Evolutionary conservation across 2,329 filamentous ascomycete species (phyloP).

Genomic region (Coniochaeta sp.): DNA sequence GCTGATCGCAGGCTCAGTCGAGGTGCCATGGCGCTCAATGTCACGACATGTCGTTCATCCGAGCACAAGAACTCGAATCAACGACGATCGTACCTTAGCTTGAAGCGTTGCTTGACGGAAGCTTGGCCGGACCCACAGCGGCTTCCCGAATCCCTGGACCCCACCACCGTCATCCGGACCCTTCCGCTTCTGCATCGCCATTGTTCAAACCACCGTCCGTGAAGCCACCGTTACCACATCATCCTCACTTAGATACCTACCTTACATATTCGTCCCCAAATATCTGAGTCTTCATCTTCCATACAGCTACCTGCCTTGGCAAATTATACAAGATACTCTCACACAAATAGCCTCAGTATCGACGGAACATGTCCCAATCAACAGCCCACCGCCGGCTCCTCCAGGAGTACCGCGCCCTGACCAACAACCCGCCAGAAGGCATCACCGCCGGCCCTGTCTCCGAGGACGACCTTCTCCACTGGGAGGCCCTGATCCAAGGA

Average conservation of each 20-base stretch:
- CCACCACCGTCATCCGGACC: slow-evolving; percentile 2
- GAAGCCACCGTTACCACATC: background rate
- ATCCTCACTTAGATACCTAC: too few species aligned
- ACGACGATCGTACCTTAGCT: background rate
- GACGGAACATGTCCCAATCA: slow-evolving; percentile 42
- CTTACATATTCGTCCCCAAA: too few species aligned
- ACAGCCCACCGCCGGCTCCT: slow-evolving; percentile 75
- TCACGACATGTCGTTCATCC: background rate
- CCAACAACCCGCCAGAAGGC: slow-evolving; percentile 91
- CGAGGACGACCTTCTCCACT: slow-evolving; percentile 92
- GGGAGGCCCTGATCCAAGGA: slow-evolving; percentile 94
- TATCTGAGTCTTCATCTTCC: background rate
- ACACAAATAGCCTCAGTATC: background rate
- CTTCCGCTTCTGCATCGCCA: background rate
- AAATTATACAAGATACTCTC: background rate
- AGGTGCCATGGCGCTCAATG: slow-evolving; percentile 20
- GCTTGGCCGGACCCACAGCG: slow-evolving; percentile 1
- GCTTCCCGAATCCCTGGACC: background rate
- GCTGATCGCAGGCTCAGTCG: slow-evolving; percentile 18
- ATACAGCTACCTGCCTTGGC: too few species aligned
- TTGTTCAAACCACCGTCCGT: too few species aligned
- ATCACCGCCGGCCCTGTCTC: slow-evolving; percentile 90
- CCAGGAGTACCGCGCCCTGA: slow-evolving; percentile 91
- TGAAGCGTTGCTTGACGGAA: background rate
- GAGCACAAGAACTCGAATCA: background rate